Conservation (phyloP, 768 basidiomycete genomes). For the Dacryopinax spathularia region DNA sequence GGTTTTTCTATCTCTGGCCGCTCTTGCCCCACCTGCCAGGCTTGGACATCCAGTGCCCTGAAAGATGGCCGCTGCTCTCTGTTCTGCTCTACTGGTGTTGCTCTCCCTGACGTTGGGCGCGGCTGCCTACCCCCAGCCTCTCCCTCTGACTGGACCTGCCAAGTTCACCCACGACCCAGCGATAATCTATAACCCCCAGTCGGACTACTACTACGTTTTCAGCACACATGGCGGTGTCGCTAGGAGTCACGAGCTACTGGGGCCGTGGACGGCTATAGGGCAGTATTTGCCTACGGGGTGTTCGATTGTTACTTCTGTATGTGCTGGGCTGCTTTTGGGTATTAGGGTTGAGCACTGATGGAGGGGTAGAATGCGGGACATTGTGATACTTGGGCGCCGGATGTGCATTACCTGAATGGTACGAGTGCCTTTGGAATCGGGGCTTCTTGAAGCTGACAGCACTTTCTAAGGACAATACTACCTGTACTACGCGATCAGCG, state of each 20-base stretch:
- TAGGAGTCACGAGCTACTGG: not conserved
- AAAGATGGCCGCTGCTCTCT: too few relatives aligned
- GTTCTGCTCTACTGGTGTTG: not conserved
- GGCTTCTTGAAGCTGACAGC: not conserved
- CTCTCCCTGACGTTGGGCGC: not conserved
- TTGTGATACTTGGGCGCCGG: constrained; percentile 19
- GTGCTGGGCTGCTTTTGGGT: not conserved
- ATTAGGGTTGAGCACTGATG: not conserved
- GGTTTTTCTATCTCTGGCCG: not conserved
- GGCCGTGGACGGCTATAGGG: not conserved
- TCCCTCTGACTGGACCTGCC: not conserved
- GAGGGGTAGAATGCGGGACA: constrained; percentile 3
- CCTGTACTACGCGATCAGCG: constrained; percentile 17
- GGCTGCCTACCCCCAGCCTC: not conserved
- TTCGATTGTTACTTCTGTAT: not conserved
- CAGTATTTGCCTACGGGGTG: not conserved
- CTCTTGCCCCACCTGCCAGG: not conserved
- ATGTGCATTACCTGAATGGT: constrained; percentile 16
- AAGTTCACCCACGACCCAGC: constrained; percentile 3
- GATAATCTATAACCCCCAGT: constrained; percentile 5
- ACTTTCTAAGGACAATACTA: constrained; percentile 13
- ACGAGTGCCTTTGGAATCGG: not conserved
- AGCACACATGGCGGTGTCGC: not conserved
- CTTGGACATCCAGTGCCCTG: not conserved
- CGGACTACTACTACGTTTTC: constrained; percentile 3